Percentiles rank a stretch among this genome's conserved stretches.
Conservation (phyloP, 257 asterid species). For the Solanum rostratum region DNA sequence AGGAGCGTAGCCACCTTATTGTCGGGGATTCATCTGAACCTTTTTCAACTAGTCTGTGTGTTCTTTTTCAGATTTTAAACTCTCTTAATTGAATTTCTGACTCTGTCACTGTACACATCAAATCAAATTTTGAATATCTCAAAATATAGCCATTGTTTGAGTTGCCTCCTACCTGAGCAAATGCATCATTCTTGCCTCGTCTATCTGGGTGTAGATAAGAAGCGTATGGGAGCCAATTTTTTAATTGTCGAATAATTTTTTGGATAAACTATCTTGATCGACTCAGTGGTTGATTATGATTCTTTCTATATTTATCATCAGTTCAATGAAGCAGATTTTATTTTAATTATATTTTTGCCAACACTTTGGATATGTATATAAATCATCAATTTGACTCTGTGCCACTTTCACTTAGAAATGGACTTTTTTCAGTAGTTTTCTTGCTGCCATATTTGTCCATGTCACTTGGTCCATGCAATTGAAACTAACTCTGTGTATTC, state of each 20-base stretch:
- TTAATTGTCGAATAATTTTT: neutral
- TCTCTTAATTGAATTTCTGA: too few relatives aligned
- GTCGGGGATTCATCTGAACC: too few relatives aligned
- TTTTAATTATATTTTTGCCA: neutral
- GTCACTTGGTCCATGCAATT: neutral
- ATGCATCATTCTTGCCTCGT: neutral
- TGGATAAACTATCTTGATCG: neutral
- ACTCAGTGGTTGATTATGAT: neutral
- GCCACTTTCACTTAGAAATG: neutral
- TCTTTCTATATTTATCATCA: neutral
- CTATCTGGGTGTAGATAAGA: neutral
- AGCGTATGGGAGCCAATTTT: rapidly evolving
- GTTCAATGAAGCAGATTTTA: neutral
- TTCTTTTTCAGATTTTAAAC: too few relatives aligned
- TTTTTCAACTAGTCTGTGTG: too few relatives aligned
- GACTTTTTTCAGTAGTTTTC: neutral
- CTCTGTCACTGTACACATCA: too few relatives aligned
- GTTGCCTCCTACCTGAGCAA: neutral
- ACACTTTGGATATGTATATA: neutral
- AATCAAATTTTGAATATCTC: neutral
- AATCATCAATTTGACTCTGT: neutral
- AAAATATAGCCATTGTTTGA: neutral
- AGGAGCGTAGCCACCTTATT: too few relatives aligned
- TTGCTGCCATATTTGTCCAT: neutral
- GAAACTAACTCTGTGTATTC: neutral